Evolutionary conservation across 1,139 yeast species (phyloP).

Genomic region (Sugiyamaella castrensis): DNA sequence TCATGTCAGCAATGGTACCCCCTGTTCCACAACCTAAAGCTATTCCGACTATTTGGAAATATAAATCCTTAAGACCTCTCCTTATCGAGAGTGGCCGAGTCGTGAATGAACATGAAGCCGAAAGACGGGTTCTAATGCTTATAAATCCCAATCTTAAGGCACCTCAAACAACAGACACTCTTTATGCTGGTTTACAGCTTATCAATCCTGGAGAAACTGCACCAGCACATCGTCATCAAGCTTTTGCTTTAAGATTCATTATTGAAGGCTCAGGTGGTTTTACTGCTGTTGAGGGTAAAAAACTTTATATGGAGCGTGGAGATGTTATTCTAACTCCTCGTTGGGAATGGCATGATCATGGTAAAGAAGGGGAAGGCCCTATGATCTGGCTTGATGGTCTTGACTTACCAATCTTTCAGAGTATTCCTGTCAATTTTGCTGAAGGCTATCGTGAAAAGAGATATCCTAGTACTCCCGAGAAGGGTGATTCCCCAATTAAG

Average conservation of each 20-base stretch:
- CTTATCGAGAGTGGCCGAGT: constrained; percentile 27
- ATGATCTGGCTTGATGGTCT: constrained; percentile 34
- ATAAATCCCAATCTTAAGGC: constrained; percentile 29
- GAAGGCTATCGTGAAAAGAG: constrained; percentile 26
- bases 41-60: constrained; percentile 28
- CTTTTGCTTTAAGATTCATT: constrained; percentile 31
- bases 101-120: constrained; percentile 30
- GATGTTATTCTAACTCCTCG: constrained; percentile 33
- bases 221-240: constrained; percentile 31
- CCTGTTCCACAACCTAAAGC: constrained; percentile 31
- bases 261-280: constrained; percentile 32
- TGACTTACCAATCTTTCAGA: constrained; percentile 32
- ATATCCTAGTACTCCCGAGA: constrained; percentile 24
- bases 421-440: constrained; percentile 33
- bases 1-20: constrained; percentile 33
- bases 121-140: constrained; percentile 31
- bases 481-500: constrained; percentile 22
- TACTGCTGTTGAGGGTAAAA: constrained; percentile 31
- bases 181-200: constrained; percentile 32
- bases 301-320: constrained; percentile 29
- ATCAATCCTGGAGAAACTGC: constrained; percentile 33
- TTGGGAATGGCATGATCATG: constrained; percentile 35
- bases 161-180: constrained; percentile 33
- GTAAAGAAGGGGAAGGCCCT: constrained; percentile 31
- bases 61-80: constrained; percentile 26